Evolutionary conservation across 768 basidiomycete species (phyloP), one percentile per base, ranked within the genome.

Genomic region (Boletus patriciae): DNA sequence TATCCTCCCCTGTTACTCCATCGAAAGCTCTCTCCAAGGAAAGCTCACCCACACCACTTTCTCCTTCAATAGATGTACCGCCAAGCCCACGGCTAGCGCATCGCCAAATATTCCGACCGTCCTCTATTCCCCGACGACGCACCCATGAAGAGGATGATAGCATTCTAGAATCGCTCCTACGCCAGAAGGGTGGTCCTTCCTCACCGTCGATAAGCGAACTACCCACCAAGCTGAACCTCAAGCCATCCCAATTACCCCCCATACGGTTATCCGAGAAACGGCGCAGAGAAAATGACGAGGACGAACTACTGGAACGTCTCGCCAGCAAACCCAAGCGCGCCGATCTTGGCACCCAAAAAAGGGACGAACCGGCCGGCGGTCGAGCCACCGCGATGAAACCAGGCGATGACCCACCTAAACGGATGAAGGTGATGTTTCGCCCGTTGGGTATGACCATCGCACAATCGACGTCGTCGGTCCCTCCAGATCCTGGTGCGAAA

Each of bases 371-470:
- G 56, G 58, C 47, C 18, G 54, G 55, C 38, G 66, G 60, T 55
- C 68, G 61, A 50, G 62, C 58, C 50, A 34, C 59, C 47, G 53
- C 58, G 34, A 63, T 64, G 50, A 76, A 77, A 62, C 61, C 65
- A 29, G 68, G 69, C 10, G 75, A 77, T 59, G 74, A 72, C 31
- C 82, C 81, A 40, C 77, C 76, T 50, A 89, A 86, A 73, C 90
- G 88, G 70, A 81, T 92, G 66, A 90, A 89, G 73, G 76, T 92
- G 57, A 87, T 83, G 72, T 78, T 91, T 57, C 83, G 85, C 41
- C 61, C 74, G 51, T 59, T 69, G 54, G 61, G 60, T 49, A 49
- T 49, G 21, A 58, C 67, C 27, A 53, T 65, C 31, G 57, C 74
- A 44, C 70, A 76, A 49, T 65, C 79, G 25, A 60, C 75, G 12